These are phyloP conservation scores for Suillus occidentalis DNA, from an alignment of 768 basidiomycete genomes.

Conservation along the genomic window DNA sequence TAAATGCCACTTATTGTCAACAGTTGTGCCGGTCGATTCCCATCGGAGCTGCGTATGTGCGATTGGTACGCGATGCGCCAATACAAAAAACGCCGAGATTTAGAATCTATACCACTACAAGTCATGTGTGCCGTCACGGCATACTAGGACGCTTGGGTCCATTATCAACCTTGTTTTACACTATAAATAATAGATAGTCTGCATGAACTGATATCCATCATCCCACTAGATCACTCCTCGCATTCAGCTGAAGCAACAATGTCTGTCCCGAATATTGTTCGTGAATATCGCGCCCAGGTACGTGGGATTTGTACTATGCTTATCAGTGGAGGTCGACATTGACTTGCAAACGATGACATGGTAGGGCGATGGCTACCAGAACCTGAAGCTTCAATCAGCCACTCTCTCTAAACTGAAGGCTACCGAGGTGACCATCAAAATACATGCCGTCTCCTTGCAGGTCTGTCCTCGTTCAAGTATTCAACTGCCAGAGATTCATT, in stretches of 20 bases:
- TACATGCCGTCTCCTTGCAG: conserved; percentile 58
- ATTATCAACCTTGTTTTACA: not conserved
- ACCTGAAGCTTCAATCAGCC: conserved; percentile 27
- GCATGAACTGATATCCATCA: not conserved
- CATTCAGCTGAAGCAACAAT: conserved; percentile 7
- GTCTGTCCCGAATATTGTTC: conserved; percentile 14
- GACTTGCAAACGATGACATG: not conserved
- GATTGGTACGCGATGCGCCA: no score
- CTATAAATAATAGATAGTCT: not conserved
- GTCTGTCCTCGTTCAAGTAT: conserved; percentile 17
- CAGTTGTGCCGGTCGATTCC: no score
- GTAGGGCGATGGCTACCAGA: conserved; percentile 27
- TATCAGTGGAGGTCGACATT: not conserved
- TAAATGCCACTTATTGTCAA: no score
- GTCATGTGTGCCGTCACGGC: not conserved
- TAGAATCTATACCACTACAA: not conserved
- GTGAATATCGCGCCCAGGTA: conserved; percentile 21
- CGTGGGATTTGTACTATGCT: not conserved
- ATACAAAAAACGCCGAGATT: no score
- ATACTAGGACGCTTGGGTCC: not conserved
- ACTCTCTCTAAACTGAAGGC: conserved; percentile 37
- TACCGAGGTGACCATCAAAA: conserved; percentile 54
- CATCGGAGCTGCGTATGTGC: no score
- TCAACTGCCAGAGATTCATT: not conserved
- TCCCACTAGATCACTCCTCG: not conserved